Base-by-base conservation (phyloP, 1,284 basidiomycete genomes). In the Pterulicium gracile region DNA sequence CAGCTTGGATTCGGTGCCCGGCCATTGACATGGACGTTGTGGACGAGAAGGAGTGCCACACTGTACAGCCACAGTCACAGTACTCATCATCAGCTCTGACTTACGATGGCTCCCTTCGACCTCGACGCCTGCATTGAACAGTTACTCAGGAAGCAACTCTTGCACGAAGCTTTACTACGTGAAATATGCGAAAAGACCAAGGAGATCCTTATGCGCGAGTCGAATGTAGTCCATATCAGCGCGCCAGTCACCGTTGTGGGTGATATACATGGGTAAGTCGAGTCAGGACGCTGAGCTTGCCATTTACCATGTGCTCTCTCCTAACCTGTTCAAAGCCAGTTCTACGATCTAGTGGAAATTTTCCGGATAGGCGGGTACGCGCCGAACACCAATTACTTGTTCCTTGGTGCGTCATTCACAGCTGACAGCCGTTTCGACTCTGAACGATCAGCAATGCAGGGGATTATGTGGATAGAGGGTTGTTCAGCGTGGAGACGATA, bases 181-280 rank as follows among this genome's bases (percentile, higher is more conserved):
- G 93, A 97, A 72, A 95, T 97, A 73, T 97, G 93, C 72, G 93
- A 95, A 59, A 96, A 96, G 68, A 95, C 93, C 22, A 97, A 97
- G 62, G 94, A 97, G 63, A 89, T 99, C 1, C 79, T 99, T 50
- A 98, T 98, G 96, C 75, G 91, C 54, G 96, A 99, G 70, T 92
- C 88, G 53, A 99, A 99, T 60, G 96, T 99, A 49, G 93, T 98
- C 12, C 96, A 98, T 60, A 89, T 99, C 56, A 86, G 82, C 51
- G 88, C 94, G 1, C 96, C 96, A n/a, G 93, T 99, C 40, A 98
- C 96, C 1, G 96, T 99, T 22, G 95, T 98, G 22, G 96, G 96
- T 47, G 96, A 99, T 63, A 98, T 99, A 47, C 95, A 99, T 65
- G 95, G 93, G 92, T 94, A 66, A 77, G 86, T 69, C 49, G 49